These are phyloP conservation scores for Xylaria sp. DNA, from an alignment of 2,329 filamentous ascomycete genomes.

Conservation along the genomic window DNA sequence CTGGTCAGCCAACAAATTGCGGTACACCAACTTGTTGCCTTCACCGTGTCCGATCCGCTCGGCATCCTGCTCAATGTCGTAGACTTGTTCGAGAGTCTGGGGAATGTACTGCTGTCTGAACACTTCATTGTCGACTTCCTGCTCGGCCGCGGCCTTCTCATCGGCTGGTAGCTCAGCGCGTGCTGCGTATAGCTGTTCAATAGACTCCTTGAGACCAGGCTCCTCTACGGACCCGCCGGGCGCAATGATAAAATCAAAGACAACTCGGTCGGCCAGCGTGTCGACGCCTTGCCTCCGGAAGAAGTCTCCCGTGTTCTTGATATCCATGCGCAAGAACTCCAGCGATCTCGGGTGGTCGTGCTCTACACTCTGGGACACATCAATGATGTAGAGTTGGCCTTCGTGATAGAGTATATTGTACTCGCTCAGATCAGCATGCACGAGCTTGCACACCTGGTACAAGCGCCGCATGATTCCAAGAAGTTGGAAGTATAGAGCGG, in stretches of 20 bases:
- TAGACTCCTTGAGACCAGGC: constrained; percentile 52
- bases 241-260: constrained; percentile 77
- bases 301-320: constrained; percentile 94
- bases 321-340: constrained; percentile 95
- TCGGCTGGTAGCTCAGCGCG: constrained; percentile 46
- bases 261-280: constrained; percentile 67
- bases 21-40: constrained; percentile 75
- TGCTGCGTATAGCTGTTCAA: constrained; percentile 63
- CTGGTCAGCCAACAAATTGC: constrained; percentile 72
- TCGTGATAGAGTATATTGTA: constrained; percentile 95
- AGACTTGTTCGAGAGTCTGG: constrained; percentile 91
- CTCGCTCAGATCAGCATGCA: constrained; percentile 95
- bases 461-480: constrained; percentile 85
- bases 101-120: constrained; percentile 97
- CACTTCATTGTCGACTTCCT: constrained; percentile 80
- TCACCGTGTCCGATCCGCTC: constrained; percentile 69
- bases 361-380: constrained; percentile 96
- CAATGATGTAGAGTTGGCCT: constrained; percentile 81
- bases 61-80: constrained; percentile 88
- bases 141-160: constrained; percentile 48
- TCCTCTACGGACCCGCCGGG: constrained; percentile 55
- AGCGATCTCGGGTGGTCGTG: constrained; percentile 89
- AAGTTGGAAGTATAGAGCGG: constrained; percentile 72
- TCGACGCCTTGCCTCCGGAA: constrained; percentile 83
- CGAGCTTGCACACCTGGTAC: constrained; percentile 86